Base-by-base conservation (phyloP, 2,329 filamentous ascomycete species). In the Phoma sp. region DNA sequence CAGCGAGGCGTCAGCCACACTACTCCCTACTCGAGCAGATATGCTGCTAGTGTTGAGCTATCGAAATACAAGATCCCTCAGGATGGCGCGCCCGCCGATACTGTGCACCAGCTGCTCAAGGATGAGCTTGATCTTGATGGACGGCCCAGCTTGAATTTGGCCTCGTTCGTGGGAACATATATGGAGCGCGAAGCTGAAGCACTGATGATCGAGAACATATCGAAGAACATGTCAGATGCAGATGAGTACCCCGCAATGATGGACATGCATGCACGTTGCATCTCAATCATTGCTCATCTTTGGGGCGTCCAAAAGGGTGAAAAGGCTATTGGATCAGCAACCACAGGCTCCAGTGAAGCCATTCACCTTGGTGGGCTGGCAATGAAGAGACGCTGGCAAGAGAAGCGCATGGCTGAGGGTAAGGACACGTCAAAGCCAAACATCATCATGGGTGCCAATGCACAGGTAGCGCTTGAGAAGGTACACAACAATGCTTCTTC, bases 401-500 rank as follows among this genome's bases (percentile, higher is more conserved):
- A 89, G 64, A 83, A 81, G 62, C 80, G 87, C 24, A 78, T 75
- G 51, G 80, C 78, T 0, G 81, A 81, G 33, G 86, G 87, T 13
- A 89, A 90, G 58, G 85, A 88, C 60, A 84, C 80, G 1, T 79
- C 74, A 1, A 85, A 83, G 29, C 88, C 88, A 1, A 91, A 91
- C 67, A 90, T 91, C 60, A 78, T 91, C 65, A 91, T 91, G 88
- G 88, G 87, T 1, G 81, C 85, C 22, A 90, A 90, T 62, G 88
- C 88, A 1, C 88, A 91, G 73, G 88, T 91, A 0, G 88, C 88
- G 0, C 78, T 90, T 37, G 85, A 90, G 74, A 91, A 91, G 43
- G 55, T 55, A 39, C n/a, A 39, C 2, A 7, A 4, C 32, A 8
- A 38, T 8, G 1, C n/a, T 4, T 2, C 27, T 19, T 6, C 3